Evolutionary conservation across 768 basidiomycete species (phyloP), one percentile per base, ranked within the genome.

Genomic region (Suillus subalutaceus): DNA sequence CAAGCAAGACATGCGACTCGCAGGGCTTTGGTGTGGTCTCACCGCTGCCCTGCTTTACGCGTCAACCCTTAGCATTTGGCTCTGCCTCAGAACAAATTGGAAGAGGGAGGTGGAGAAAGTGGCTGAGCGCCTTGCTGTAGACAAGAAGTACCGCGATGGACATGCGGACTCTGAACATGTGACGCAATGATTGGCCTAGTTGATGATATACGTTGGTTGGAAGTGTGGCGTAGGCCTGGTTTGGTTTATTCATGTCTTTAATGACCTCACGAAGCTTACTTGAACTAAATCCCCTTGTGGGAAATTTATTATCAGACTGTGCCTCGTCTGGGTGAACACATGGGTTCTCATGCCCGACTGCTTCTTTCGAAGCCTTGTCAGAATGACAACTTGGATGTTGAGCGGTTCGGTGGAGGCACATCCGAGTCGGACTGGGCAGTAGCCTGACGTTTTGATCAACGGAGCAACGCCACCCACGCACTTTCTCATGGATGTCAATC

Each of bases 11-110:
- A 82, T 89, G 76, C 85, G 84, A 2, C 81, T 97, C 32, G 81
- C 84, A 40, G 96, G 96, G 0, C 80, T 97, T 6, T 97, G 95
- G 96, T 82, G 90, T 60, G 95, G 95, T 20, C 79, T 96, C n/a
- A 91, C 90, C 0, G 72, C 89, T 15, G 74, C 75, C 15, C 43
- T 92, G n/a, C 77, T 90, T 12, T 90, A 88, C 71, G 82, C 81
- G 62, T 79, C 88, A 1, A 73, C 82, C 2, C 68, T 86, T 32
- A 86, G 88, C 9, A 83, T 85, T 1, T 79, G 79, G 71, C 68
- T 91, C 3, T 85, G 80, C 64, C 40, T 90, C 7, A 73, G 75
- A n/a, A 85, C 89, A 6, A 84, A 93, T 75, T 93, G 91, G 91
- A 73, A 85, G 6, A 72, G 74, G 53, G 88, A 93, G 74, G 88